Percentiles rank a stretch among this genome's conserved stretches.
Evolutionary conservation across 306 rosid genomes (phyloP).

Genomic region (Crotalaria pallida): DNA sequence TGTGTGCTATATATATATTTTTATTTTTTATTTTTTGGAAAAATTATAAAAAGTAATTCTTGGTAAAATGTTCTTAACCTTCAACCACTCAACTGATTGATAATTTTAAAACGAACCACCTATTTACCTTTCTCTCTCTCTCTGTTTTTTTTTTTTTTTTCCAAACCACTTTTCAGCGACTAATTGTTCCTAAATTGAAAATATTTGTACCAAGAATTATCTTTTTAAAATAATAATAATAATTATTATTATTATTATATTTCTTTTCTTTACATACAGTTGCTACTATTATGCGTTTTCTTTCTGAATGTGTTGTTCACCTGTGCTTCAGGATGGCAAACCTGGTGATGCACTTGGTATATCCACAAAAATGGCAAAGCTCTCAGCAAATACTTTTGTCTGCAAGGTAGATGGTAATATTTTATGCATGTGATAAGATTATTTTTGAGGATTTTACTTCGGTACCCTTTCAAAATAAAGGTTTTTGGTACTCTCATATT

Average conservation of each 20-base stretch:
- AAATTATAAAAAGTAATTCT: background rate
- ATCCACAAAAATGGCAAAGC: slow-evolving; percentile 42
- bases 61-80: background rate
- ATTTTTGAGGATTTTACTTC: too few relatives aligned
- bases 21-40: background rate
- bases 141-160: background rate
- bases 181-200: background rate
- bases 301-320: slow-evolving; percentile 1
- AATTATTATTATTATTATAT: too few relatives aligned
- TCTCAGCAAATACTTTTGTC: slow-evolving; percentile 45
- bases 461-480: too few relatives aligned
- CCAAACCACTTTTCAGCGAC: background rate
- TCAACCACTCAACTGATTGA: background rate
- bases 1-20: background rate
- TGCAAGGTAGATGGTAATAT: slow-evolving; percentile 41
- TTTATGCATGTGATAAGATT: background rate
- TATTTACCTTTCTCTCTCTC: too few relatives aligned
- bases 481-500: too few relatives aligned
- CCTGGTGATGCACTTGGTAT: slow-evolving; percentile 32
- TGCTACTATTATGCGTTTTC: background rate
- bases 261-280: background rate
- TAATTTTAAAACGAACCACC: background rate
- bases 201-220: background rate
- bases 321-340: slow-evolving; percentile 42
- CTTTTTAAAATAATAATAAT: too few relatives aligned